A percentile compares a stretch with the other conserved stretches of the same genome.
Conservation (phyloP, 495 filamentous ascomycete genomes). For the Gamarada debralockiae region DNA sequence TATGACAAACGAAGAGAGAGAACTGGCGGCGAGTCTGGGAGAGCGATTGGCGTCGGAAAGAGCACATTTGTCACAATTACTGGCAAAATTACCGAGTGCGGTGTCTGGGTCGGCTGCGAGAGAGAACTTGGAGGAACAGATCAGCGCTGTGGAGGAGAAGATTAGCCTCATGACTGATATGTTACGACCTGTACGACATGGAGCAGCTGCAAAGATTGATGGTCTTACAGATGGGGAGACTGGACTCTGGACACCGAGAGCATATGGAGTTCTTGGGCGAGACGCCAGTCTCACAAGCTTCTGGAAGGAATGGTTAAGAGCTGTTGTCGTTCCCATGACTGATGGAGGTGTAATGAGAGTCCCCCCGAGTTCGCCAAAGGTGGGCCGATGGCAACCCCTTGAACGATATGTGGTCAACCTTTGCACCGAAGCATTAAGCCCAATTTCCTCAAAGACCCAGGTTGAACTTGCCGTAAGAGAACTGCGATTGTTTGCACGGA, state of each 20-base stretch:
- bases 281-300: slow-evolving; percentile 82
- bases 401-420: slow-evolving; percentile 98
- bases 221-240: slow-evolving; percentile 94
- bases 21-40: slow-evolving; percentile 88
- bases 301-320: slow-evolving; percentile 98
- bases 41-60: slow-evolving; percentile 86
- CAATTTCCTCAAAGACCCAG: slow-evolving; percentile 89
- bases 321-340: slow-evolving; percentile 89
- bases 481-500: slow-evolving; percentile 84
- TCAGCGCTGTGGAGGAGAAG: slow-evolving; percentile 94
- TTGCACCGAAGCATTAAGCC: slow-evolving; percentile 90
- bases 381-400: slow-evolving; percentile 95
- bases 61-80: slow-evolving; percentile 81
- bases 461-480: slow-evolving; percentile 91
- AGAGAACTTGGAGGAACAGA: slow-evolving; percentile 86
- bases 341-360: slow-evolving; percentile 80
- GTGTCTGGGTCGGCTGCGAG: slow-evolving; percentile 76
- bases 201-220: slow-evolving; percentile 94
- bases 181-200: slow-evolving; percentile 86
- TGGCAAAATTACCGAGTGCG: slow-evolving; percentile 75
- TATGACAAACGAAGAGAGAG: slow-evolving; percentile 94
- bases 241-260: slow-evolving; percentile 92
- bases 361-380: slow-evolving; percentile 80
- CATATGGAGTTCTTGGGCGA: slow-evolving; percentile 88
- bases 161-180: slow-evolving; percentile 96